Conservation (phyloP, 345 rosid species). For the Pistacia vera region DNA sequence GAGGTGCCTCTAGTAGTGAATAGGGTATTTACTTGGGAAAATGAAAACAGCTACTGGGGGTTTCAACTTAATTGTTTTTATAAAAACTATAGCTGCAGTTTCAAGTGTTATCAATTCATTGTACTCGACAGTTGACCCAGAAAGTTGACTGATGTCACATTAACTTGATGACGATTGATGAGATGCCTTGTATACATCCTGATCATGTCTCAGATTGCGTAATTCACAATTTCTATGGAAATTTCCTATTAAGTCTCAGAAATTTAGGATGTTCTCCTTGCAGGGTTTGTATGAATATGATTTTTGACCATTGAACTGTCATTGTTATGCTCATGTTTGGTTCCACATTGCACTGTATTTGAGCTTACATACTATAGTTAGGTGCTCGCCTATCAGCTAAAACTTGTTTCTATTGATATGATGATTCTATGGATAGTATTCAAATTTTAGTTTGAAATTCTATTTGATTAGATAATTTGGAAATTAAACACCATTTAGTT, state of each 20-base stretch:
- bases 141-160: not conserved
- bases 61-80: too few species aligned
- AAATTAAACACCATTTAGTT: not conserved
- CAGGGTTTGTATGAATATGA: not conserved
- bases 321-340: not conserved
- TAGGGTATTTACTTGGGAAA: not conserved
- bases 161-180: not conserved
- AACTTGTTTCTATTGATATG: not conserved
- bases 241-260: not conserved
- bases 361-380: not conserved
- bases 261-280: not conserved
- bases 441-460: not conserved
- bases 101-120: too few species aligned
- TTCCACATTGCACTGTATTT: not conserved
- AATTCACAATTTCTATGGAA: not conserved
- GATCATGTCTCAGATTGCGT: not conserved
- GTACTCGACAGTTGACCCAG: not conserved
- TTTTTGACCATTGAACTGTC: not conserved
- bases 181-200: not conserved
- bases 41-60: not conserved
- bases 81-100: not conserved
- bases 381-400: not conserved
- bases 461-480: not conserved
- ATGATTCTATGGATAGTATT: not conserved
- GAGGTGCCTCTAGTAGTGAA: not conserved